These are phyloP conservation scores for Pythium coloratum DNA, from an alignment of 352 stramenopile species.

Conservation along the genomic window DNA sequence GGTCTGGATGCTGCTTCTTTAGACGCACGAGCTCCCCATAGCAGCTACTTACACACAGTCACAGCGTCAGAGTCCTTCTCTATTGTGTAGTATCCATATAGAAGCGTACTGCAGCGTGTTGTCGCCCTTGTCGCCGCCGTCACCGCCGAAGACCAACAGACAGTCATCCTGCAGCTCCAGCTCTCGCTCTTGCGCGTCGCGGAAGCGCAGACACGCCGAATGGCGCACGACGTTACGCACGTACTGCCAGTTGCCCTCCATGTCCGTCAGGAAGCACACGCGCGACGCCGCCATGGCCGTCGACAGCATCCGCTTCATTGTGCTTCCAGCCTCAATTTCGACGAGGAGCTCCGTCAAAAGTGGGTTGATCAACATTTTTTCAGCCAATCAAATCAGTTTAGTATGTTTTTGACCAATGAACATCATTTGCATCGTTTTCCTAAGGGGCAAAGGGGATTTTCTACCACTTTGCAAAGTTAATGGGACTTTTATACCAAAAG, in stretches of 20 bases:
- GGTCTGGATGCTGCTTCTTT: slow-evolving; percentile 85
- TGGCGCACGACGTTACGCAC: slow-evolving; percentile 63
- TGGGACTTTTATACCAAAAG: too few relatives aligned
- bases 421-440: not conserved
- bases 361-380: slow-evolving; percentile 7
- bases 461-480: too few relatives aligned
- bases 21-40: slow-evolving; percentile 84
- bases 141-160: slow-evolving; percentile 90
- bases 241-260: slow-evolving; percentile 83
- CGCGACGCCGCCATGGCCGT: slow-evolving; percentile 28
- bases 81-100: not conserved
- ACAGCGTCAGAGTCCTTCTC: not conserved
- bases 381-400: slow-evolving; percentile 6
- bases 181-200: slow-evolving; percentile 32
- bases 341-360: not conserved
- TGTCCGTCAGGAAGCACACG: slow-evolving; percentile 74
- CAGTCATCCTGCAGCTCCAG: slow-evolving; percentile 69
- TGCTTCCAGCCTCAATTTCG: not conserved
- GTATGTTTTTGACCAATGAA: not conserved
- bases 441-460: too few relatives aligned
- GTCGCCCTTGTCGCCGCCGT: slow-evolving; percentile 89
- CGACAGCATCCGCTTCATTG: slow-evolving; percentile 24
- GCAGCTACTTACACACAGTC: slow-evolving; percentile 33
- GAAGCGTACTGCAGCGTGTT: slow-evolving; percentile 68
- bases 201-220: slow-evolving; percentile 60